Evolutionary conservation across 208 protist genomes (phyloP), one percentile per base, ranked within the genome.

Genomic region (Angomonas deanei): DNA sequence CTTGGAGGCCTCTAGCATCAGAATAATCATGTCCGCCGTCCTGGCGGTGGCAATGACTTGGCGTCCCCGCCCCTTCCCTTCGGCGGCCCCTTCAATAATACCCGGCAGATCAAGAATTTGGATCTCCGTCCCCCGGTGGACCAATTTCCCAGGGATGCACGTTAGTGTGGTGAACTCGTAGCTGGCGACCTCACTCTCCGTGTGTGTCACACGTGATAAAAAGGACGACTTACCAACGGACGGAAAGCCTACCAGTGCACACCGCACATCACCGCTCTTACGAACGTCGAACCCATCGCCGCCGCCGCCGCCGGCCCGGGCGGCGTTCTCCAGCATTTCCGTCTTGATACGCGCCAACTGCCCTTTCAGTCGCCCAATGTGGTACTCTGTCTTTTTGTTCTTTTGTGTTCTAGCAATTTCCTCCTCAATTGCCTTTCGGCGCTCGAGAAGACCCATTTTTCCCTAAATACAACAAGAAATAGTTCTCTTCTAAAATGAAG

Each of bases 121-220:
- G 60, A 99, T 98, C 42, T 97, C 92, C 5, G 97, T 97, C 8
- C 94, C 97, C 57, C 96, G 97, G 81, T 98, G 93, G 58, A 94
- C 64, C 28, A 99, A 82, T 50, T 98, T 94, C 36, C 98, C 98
- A 11, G 98, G 98, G 77, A 99, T 98, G 81, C 97, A 99, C 17
- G 98, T 99, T 13, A 99, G 87, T 4, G 98, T 99, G 32, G 98
- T 99, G 82, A 99, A 99, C 61, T 99, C 97, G 72, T 99, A 99
- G 21, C 90, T 82, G 0, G 97, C 98, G 27, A 92, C 95, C 78
- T 97, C 96, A 58, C 95, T 98, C 62, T 92, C 76, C 19, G 98
- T 98, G 24, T 92, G 78, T 2, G 98, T 99, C 0, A 99, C 75
- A 28, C 83, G 85, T n/a, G 86, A 98, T 24, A 99, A 84, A 38